Evolutionary conservation across 352 stramenopile genomes (phyloP).

Genomic region (Phytopythium aichiense): DNA sequence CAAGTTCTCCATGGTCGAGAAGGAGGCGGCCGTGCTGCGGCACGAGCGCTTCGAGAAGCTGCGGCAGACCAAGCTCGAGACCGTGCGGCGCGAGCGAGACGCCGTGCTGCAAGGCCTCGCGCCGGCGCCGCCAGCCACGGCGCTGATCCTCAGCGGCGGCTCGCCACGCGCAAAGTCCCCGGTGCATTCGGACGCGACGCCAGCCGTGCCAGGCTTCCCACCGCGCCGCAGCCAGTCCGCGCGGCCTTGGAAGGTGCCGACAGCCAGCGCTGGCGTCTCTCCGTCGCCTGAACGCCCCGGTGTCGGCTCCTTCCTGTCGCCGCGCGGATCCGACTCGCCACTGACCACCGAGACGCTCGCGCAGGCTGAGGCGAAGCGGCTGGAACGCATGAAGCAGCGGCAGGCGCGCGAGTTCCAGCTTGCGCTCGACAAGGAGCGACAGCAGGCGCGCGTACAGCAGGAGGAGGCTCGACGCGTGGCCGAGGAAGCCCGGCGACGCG

Average conservation of each 20-base stretch:
- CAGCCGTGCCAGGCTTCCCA: slow-evolving; percentile 17
- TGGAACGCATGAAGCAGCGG: slow-evolving; percentile 62
- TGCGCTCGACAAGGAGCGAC: slow-evolving; percentile 77
- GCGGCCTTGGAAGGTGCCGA: slow-evolving; percentile 12
- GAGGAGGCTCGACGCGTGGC: slow-evolving; percentile 49
- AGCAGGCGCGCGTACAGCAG: slow-evolving; percentile 59
- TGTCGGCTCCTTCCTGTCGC: not conserved
- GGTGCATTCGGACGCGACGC: not conserved
- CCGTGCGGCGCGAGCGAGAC: slow-evolving; percentile 50
- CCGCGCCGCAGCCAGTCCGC: slow-evolving; percentile 22
- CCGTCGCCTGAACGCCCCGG: not conserved
- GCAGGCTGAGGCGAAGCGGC: slow-evolving; percentile 52
- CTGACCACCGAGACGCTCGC: slow-evolving; percentile 46
- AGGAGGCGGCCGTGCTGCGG: slow-evolving; percentile 62
- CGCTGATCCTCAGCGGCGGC: slow-evolving; percentile 11
- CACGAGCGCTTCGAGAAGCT: slow-evolving; percentile 71
- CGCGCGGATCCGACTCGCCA: not conserved
- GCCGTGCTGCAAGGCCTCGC: slow-evolving; percentile 36
- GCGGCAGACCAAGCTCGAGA: slow-evolving; percentile 57
- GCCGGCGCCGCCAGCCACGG: slow-evolving; percentile 23
- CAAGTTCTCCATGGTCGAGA: slow-evolving; percentile 68
- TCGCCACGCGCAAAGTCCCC: slow-evolving; percentile 13
- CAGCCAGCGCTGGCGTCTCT: not conserved
- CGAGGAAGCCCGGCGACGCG: slow-evolving; percentile 50
- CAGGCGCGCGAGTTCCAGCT: slow-evolving; percentile 70